Evolutionary conservation across 208 protist genomes (phyloP).

Genomic region (Trypanosoma caninum): DNA sequence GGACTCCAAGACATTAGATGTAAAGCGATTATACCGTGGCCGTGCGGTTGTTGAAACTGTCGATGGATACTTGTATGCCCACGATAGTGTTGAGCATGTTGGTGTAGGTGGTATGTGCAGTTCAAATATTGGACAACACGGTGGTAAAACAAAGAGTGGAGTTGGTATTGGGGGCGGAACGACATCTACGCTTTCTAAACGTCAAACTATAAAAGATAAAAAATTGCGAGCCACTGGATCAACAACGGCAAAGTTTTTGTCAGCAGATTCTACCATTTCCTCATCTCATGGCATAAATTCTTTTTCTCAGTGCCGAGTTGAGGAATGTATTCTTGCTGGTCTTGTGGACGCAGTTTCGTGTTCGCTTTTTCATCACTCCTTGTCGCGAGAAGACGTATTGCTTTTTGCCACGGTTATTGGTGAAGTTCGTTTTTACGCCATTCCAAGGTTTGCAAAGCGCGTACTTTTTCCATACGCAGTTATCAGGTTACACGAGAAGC

Average conservation of each 20-base stretch:
- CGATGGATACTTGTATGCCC: constrained; percentile 54
- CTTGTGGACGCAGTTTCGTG: constrained; percentile 61
- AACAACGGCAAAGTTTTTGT: background rate
- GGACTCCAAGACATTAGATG: constrained; percentile 61
- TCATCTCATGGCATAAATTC: constrained; percentile 29
- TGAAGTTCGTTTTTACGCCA: constrained; percentile 57
- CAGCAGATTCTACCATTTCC: background rate
- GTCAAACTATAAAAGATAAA: background rate
- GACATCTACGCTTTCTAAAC: background rate
- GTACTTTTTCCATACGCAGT: constrained; percentile 42
- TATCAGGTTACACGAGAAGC: constrained; percentile 28
- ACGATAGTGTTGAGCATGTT: constrained; percentile 53
- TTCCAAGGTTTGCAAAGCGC: constrained; percentile 27
- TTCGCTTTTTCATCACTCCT: constrained; percentile 49
- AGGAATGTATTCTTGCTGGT: constrained; percentile 57
- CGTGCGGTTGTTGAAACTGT: constrained; percentile 46
- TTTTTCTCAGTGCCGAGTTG: constrained; percentile 49
- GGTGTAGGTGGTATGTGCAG: constrained; percentile 40
- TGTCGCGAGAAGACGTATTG: constrained; percentile 60
- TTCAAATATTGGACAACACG: background rate
- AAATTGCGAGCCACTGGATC: background rate
- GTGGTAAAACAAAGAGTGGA: too few species aligned
- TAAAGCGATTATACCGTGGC: constrained; percentile 66
- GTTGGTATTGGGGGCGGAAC: background rate
- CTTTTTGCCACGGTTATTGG: constrained; percentile 61